Conservation (phyloP, 139 green algal species). For the Chlamydomonas incerta region DNA sequence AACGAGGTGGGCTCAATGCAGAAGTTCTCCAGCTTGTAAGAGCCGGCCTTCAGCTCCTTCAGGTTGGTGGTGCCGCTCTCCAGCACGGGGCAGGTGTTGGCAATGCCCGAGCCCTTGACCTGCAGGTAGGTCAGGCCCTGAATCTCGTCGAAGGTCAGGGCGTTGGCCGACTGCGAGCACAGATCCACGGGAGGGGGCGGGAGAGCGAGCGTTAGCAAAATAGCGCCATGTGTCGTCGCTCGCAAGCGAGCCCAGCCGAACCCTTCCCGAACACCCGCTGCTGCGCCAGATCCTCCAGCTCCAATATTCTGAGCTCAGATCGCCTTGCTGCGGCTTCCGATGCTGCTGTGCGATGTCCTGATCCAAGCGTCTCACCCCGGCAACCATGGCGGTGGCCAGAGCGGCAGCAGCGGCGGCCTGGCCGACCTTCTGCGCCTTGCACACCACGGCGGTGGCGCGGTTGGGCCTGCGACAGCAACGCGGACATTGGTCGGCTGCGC, state of each 20-base stretch:
- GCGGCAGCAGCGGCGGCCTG: slow-evolving; percentile 70
- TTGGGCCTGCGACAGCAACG: neutral
- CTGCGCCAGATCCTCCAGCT: neutral
- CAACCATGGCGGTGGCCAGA: slow-evolving; percentile 75
- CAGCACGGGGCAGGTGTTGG: slow-evolving; percentile 98
- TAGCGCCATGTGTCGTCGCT: neutral
- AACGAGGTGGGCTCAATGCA: slow-evolving; percentile 99
- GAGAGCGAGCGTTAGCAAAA: neutral
- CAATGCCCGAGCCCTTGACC: slow-evolving; percentile 97
- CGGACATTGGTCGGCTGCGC: neutral
- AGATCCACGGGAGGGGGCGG: neutral
- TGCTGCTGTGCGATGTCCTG: neutral
- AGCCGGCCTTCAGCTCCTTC: slow-evolving; percentile 89
- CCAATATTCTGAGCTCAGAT: no score
- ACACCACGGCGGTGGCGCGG: slow-evolving; percentile 42
- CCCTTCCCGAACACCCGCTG: no score
- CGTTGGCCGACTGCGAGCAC: slow-evolving; percentile 75
- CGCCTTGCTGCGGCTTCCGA: neutral
- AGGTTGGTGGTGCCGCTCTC: slow-evolving; percentile 79
- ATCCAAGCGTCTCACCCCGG: slow-evolving; percentile 73
- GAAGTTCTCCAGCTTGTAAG: slow-evolving; percentile 96
- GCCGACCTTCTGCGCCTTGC: slow-evolving; percentile 68
- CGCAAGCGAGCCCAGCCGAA: no score
- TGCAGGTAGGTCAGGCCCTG: slow-evolving; percentile 98
- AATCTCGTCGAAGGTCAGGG: slow-evolving; percentile 96